A percentile compares a stretch with the other conserved stretches of the same genome.
Evolutionary conservation across 192 early-diverging fungal species (phyloP).

Genomic region (Chytriomyces sp.): DNA sequence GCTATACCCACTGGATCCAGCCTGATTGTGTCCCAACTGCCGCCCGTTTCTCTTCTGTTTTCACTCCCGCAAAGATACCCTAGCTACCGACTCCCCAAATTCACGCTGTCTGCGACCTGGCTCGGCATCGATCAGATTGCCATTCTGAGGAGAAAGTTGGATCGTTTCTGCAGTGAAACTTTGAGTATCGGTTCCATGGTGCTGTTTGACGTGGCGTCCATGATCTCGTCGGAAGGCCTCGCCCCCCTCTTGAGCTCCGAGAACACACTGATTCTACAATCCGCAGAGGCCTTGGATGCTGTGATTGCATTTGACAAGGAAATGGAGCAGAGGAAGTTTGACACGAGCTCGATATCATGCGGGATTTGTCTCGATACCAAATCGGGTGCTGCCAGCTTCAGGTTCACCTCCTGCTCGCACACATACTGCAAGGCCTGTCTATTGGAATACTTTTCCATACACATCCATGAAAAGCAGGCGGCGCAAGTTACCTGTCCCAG

Average conservation of each 20-base stretch:
- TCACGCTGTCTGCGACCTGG: conserved; percentile 25
- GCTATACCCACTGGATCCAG: conserved; percentile 58
- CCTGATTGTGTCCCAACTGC: conserved; percentile 9
- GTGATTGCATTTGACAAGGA: too few species aligned
- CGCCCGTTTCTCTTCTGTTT: neutral
- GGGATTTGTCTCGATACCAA: conserved; percentile 38
- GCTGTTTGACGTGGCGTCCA: conserved; percentile 8
- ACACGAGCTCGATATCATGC: conserved; percentile 19
- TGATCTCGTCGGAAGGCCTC: conserved; percentile 39
- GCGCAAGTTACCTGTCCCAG: conserved; percentile 32
- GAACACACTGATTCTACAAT: conserved; percentile 32
- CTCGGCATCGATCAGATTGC: conserved; percentile 1
- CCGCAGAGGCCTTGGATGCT: conserved; percentile 10
- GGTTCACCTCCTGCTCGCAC: conserved; percentile 35
- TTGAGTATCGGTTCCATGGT: conserved; percentile 20
- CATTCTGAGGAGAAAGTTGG: too few species aligned
- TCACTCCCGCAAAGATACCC: conserved; percentile 8
- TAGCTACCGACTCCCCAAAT: conserved; percentile 2
- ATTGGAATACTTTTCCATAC: conserved; percentile 33
- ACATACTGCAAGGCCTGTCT: conserved; percentile 40
- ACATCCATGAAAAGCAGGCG: conserved; percentile 36
- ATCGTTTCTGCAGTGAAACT: conserved; percentile 8
- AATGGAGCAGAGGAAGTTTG: too few species aligned
- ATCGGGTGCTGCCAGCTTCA: conserved; percentile 21
- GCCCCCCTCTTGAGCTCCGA: conserved; percentile 48